Evolutionary conservation across 2,329 filamentous ascomycete species (phyloP).

Genomic region (Sclerotinia minor): DNA sequence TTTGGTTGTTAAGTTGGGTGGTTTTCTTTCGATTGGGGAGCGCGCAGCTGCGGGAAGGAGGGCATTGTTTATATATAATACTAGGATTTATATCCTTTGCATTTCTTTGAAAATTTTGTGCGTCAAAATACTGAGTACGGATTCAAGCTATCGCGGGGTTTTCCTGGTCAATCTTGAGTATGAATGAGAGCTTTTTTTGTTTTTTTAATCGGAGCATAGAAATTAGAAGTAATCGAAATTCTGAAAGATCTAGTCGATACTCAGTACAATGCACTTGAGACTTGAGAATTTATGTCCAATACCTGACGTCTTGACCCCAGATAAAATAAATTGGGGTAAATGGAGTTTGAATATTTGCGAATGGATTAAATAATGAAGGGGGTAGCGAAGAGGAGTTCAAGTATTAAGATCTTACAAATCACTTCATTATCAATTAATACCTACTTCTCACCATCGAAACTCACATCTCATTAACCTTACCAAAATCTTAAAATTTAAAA

Average conservation of each 20-base stretch:
- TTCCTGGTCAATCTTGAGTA: background rate
- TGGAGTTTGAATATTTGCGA: too few species aligned
- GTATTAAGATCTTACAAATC: background rate
- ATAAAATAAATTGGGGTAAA: too few species aligned
- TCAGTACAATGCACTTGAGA: accelerated
- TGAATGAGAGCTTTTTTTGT: background rate
- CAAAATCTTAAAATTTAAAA: background rate
- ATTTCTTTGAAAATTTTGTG: too few species aligned
- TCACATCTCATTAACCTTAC: too few species aligned
- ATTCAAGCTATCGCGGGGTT: background rate
- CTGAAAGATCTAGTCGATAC: too few species aligned
- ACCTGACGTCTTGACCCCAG: too few species aligned
- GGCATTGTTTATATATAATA: background rate
- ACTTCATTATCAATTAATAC: background rate
- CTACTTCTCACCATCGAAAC: background rate
- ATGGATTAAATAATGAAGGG: too few species aligned
- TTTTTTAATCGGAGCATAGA: background rate
- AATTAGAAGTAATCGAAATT: background rate
- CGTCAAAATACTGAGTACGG: background rate
- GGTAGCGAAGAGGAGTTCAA: too few species aligned
- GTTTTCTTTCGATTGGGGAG: too few species aligned
- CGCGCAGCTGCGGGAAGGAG: too few species aligned
- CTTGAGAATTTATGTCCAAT: background rate
- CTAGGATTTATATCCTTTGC: too few species aligned
- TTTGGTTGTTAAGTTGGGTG: background rate